Evolutionary conservation across 129 eudicot genomes (phyloP), one percentile per base, ranked within the genome.

Genomic region (Escallonia rubra): DNA sequence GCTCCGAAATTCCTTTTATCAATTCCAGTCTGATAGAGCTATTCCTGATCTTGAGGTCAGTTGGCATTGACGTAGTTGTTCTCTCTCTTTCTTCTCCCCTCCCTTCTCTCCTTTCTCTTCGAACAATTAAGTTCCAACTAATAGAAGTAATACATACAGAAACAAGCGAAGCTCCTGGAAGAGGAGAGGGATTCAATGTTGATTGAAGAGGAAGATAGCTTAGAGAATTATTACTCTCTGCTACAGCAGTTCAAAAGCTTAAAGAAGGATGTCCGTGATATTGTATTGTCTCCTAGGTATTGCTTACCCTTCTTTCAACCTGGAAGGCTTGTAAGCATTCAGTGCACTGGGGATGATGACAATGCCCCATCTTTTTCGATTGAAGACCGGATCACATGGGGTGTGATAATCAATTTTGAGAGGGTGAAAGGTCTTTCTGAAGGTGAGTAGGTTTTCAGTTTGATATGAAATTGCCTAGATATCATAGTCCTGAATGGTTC

Each of bases 291-390:
- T 68, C 96, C 99, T 40, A 89, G 76, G 78, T 86, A 94, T 56
- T 94, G 97, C 79, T 83, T 94, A 75, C 99, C 97, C 2, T 94
- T 94, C 79, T 81, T 94, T 72, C 96, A 94, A 76, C 99, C 99
- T 61, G 99, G 99, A 46, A 80, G 99, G 81, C 99, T 94, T 77
- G 95, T 86, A 42, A 84, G 83, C 55, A 74, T 94, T 12, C 68
- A 78, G 62, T 85, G 92, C 67, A 70, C 83, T 59, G 75, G 57
- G 66, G 67, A 66, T 66, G 83, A 80, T 10, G 90, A 84, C 59
- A 65, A 61, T 58, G 59, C 77, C 50, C 78, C 80, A 4, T 61
- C 92, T n/a, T 84, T 94, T 69, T 84, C 99, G 57, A 79, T 78
- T 38, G 81, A 87, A 65, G 99, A 87, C 48, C 78, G 76, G 49